These are phyloP conservation scores for Butyriboletus loyo DNA, from an alignment of 768 basidiomycete species.

Conservation along the genomic window DNA sequence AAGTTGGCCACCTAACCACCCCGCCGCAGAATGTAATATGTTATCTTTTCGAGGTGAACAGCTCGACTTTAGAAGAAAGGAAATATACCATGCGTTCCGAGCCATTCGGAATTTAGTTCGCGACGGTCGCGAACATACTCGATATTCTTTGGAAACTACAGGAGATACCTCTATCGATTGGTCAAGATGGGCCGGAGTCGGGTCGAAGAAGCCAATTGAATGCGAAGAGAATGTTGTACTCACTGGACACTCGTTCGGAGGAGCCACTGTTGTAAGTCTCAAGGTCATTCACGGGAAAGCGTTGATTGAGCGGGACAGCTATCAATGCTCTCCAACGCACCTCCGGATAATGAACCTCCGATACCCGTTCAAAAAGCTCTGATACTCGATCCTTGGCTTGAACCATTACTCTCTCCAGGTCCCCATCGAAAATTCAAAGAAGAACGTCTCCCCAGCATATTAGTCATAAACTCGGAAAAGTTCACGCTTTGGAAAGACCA, in stretches of 20 bases:
- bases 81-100: constrained; percentile 63
- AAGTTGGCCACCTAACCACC: constrained; percentile 25
- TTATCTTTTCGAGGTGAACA: constrained; percentile 64
- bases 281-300: not conserved
- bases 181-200: constrained; percentile 40
- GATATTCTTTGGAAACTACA: constrained; percentile 35
- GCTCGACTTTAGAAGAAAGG: constrained; percentile 62
- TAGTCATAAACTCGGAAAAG: constrained; percentile 73
- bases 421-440: constrained; percentile 25
- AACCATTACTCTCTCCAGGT: constrained; percentile 64
- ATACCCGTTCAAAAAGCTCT: constrained; percentile 59
- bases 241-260: constrained; percentile 58
- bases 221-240: constrained; percentile 38
- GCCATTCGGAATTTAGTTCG: constrained; percentile 55
- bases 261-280: constrained; percentile 46
- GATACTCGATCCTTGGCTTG: constrained; percentile 82
- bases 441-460: constrained; percentile 36
- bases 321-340: constrained; percentile 50
- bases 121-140: constrained; percentile 23
- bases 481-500: constrained; percentile 82
- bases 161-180: constrained; percentile 37
- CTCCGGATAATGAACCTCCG: constrained; percentile 37
- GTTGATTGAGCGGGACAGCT: constrained; percentile 36
- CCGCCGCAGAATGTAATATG: constrained; percentile 25
- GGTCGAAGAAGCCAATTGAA: constrained; percentile 25